These are phyloP conservation scores for Ananas comosus DNA, from an alignment of 176 grass and related monocot genomes.

Conservation along the genomic window DNA sequence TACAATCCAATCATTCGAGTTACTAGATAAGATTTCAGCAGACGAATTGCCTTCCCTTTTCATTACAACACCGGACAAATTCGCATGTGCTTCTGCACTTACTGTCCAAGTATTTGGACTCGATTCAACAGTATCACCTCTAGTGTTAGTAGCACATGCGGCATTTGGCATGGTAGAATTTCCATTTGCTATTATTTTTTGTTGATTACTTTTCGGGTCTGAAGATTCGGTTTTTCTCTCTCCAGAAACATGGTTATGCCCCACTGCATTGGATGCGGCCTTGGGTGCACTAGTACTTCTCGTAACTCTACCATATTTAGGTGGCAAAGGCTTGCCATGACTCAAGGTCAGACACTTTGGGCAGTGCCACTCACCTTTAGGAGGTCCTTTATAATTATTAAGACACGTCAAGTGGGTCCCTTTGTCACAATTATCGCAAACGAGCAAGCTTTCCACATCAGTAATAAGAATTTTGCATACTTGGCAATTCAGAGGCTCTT, in stretches of 20 bases:
- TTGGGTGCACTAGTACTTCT: conserved; percentile 55
- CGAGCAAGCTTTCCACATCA: conserved; percentile 78
- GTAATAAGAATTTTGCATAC: conserved; percentile 65
- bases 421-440: conserved; percentile 97
- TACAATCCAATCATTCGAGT: conserved; percentile 14
- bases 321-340: conserved; percentile 82
- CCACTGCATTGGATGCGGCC: conserved; percentile 30
- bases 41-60: conserved; percentile 18
- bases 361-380: conserved; percentile 95
- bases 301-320: conserved; percentile 98
- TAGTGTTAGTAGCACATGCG: conserved; percentile 15
- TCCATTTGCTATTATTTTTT: conserved; percentile 51
- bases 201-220: conserved; percentile 32
- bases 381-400: conserved; percentile 68
- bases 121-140: conserved; percentile 25
- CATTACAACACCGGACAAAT: conserved; percentile 13
- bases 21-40: conserved; percentile 17
- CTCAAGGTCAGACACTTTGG: conserved; percentile 57
- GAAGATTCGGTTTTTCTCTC: conserved; percentile 28
- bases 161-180: conserved; percentile 31
- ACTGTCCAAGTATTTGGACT: conserved; percentile 20
- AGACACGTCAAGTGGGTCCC: conserved; percentile 92
- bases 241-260: conserved; percentile 20
- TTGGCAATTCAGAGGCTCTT: conserved; percentile 57
- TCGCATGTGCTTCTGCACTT: conserved; percentile 21